phyloP scores from a whole-genome alignment of 139 green algal genomes.

The Dunaliella primolecta region DNA sequence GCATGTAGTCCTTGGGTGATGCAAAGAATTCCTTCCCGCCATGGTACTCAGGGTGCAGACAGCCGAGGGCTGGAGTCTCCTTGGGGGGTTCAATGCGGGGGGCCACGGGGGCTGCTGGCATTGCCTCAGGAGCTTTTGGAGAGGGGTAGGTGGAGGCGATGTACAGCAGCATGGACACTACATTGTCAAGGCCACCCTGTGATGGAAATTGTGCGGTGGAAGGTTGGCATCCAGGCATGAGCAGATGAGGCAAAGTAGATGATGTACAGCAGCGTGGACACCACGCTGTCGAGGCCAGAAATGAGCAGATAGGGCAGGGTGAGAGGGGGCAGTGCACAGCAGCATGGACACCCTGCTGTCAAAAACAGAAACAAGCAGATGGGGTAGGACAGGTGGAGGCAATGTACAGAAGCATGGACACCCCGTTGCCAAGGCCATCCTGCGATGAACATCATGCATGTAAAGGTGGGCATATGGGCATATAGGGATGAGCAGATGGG shows the following conservation, averaged over 20 bases:
- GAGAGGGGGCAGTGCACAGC: slow-evolving; percentile 59
- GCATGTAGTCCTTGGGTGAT: slow-evolving; percentile 74
- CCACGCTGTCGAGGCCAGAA: slow-evolving; percentile 38
- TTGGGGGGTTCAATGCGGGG: slow-evolving; percentile 30
- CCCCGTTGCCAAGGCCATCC: slow-evolving; percentile 41
- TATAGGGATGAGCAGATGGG: too few species aligned
- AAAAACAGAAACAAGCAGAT: slow-evolving; percentile 58
- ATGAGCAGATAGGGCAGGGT: slow-evolving; percentile 6
- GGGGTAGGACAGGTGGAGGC: not conserved
- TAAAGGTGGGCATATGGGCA: too few species aligned
- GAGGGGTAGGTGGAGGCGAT: slow-evolving; percentile 38
- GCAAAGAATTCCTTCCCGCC: slow-evolving; percentile 62
- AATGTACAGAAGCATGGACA: not conserved
- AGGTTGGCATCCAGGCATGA: too few species aligned
- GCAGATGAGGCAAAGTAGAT: slow-evolving; percentile 59
- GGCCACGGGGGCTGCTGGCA: slow-evolving; percentile 13
- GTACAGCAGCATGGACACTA: slow-evolving; percentile 84
- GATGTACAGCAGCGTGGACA: not conserved
- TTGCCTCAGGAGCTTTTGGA: slow-evolving; percentile 7
- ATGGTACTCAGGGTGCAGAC: slow-evolving; percentile 77
- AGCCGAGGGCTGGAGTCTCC: slow-evolving; percentile 89
- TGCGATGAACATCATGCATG: too few species aligned
- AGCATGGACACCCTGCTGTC: slow-evolving; percentile 83
- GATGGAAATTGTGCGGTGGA: too few species aligned
- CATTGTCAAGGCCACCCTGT: slow-evolving; percentile 74